phyloP scores from a whole-genome alignment of 1,139 yeast species.

The Geotrichum citri-aurantii region DNA sequence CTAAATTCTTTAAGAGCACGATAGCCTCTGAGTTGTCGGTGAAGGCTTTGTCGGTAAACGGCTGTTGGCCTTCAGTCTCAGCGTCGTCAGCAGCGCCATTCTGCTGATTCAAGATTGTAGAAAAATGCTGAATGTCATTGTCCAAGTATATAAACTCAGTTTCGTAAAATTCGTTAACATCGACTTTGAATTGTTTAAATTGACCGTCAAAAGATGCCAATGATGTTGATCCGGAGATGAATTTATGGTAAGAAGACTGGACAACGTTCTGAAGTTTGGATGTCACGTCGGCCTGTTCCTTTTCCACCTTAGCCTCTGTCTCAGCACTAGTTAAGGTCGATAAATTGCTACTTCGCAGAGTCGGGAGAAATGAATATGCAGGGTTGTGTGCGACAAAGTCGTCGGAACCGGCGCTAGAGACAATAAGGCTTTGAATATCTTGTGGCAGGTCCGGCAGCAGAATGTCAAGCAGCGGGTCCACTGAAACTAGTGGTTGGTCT shows the following conservation, averaged over 20 bases:
- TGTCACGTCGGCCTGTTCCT: conserved; percentile 5
- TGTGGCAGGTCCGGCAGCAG: conserved; percentile 24
- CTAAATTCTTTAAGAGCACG: conserved; percentile 56
- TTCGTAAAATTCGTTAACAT: conserved; percentile 18
- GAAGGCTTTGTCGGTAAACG: not conserved
- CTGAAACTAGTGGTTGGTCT: not conserved
- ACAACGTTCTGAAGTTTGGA: conserved; percentile 8
- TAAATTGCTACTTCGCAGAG: conserved; percentile 7
- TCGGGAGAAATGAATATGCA: conserved; percentile 7
- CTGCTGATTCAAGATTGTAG: not conserved
- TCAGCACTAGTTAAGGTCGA: conserved; percentile 6
- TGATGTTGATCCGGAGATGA: conserved; percentile 26
- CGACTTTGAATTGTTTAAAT: conserved; percentile 22
- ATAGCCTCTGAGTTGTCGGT: conserved; percentile 10
- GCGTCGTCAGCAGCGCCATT: not conserved
- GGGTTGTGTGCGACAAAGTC: not conserved
- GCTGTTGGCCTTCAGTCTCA: conserved; percentile 2
- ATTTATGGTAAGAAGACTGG: conserved; percentile 6
- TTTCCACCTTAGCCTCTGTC: conserved; percentile 6
- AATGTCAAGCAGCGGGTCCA: conserved; percentile 28
- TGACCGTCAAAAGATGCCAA: conserved; percentile 19
- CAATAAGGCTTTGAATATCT: conserved; percentile 14
- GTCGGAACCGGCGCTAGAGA: not conserved
- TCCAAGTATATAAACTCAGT: conserved; percentile 15
- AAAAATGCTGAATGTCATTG: conserved; percentile 14